Conservation (phyloP, 106 monocot genomes). For the Phalaenopsis equestris region DNA sequence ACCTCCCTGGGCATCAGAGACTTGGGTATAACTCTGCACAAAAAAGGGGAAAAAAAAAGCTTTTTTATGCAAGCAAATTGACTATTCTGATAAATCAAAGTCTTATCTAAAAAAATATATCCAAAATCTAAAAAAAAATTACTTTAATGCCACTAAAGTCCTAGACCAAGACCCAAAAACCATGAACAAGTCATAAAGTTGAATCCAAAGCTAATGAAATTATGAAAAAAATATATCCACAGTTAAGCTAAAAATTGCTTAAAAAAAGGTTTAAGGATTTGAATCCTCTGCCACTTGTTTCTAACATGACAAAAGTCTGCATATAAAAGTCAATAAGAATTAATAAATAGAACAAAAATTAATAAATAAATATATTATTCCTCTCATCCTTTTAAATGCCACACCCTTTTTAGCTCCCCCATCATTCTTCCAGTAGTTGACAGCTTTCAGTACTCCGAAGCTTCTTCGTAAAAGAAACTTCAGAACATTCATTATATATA, state of each 20-base stretch:
- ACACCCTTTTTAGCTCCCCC: neutral
- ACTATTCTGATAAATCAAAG: neutral
- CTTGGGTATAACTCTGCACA: constrained; percentile 55
- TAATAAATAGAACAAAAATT: neutral
- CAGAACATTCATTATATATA: too few species aligned
- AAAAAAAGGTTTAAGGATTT: neutral
- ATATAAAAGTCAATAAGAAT: neutral
- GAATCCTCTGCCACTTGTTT: neutral
- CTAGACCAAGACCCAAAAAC: neutral
- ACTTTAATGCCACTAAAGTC: neutral
- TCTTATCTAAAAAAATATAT: neutral
- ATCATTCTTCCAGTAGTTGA: neutral
- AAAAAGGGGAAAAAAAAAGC: neutral
- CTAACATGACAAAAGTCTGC: neutral
- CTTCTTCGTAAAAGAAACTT: too few species aligned
- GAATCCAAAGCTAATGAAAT: neutral
- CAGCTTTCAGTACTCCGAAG: neutral
- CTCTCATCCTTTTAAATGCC: neutral
- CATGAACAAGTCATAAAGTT: neutral
- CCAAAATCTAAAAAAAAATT: neutral
- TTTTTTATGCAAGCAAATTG: too few species aligned
- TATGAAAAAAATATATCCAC: neutral
- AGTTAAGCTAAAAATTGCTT: neutral
- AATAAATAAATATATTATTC: neutral
- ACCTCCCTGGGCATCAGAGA: constrained; percentile 68